These are phyloP conservation scores for Benincasa hispida DNA, from an alignment of 306 rosid genomes.

Conservation along the genomic window DNA sequence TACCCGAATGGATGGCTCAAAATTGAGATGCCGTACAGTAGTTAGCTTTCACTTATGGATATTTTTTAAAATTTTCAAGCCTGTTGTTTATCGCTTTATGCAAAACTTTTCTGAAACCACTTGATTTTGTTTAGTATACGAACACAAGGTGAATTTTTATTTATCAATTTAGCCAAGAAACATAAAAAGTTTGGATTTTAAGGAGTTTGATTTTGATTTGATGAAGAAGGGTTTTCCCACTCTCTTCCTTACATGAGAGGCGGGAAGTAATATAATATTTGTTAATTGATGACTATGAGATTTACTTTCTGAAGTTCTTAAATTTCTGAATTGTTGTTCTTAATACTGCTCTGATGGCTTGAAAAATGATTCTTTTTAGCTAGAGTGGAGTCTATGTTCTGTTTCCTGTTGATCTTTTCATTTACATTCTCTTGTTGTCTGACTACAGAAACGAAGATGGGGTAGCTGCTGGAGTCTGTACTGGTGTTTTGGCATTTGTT, in stretches of 20 bases:
- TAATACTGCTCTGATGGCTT: background rate
- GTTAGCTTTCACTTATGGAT: background rate
- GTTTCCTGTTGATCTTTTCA: background rate
- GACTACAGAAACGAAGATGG: constrained; percentile 82
- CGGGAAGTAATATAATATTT: background rate
- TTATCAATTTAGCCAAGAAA: background rate
- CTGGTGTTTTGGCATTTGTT: constrained; percentile 69
- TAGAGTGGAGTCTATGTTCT: background rate
- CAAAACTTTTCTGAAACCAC: background rate
- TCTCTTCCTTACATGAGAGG: background rate
- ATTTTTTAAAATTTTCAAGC: background rate
- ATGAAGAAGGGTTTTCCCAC: background rate
- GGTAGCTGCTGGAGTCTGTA: constrained; percentile 79
- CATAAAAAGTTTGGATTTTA: background rate
- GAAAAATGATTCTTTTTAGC: background rate
- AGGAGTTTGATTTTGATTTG: background rate
- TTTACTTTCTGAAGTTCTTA: background rate
- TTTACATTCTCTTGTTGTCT: constrained; percentile 14
- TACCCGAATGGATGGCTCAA: background rate
- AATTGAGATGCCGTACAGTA: background rate
- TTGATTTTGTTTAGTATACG: background rate
- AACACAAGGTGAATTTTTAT: background rate
- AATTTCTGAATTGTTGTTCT: background rate
- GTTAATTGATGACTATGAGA: background rate
- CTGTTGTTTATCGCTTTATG: background rate